Percentiles rank a stretch among this genome's conserved stretches.
Conservation (phyloP, 2,329 filamentous ascomycete genomes). For the Aspergillus ibericus region DNA sequence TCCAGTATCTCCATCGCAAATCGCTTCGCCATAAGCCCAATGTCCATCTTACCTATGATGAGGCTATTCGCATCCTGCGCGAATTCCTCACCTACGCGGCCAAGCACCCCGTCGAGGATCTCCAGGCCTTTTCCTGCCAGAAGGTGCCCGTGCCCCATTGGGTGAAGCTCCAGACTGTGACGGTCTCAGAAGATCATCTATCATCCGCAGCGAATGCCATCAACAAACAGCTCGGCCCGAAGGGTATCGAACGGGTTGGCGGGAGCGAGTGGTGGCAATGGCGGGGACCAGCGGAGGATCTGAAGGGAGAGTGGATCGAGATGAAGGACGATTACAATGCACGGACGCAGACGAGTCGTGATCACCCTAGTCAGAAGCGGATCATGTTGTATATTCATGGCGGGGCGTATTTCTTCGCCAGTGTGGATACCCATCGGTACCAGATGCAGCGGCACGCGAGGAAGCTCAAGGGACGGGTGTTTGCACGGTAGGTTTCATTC, state of each 20-base stretch:
- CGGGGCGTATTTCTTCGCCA: slow-evolving; percentile 93
- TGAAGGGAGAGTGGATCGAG: slow-evolving; percentile 93
- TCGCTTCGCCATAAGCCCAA: slow-evolving; percentile 76
- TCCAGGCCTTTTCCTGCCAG: slow-evolving; percentile 88
- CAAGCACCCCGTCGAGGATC: slow-evolving; percentile 85
- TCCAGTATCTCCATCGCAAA: slow-evolving; percentile 80
- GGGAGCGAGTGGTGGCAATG: slow-evolving; percentile 89
- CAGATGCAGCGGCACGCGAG: slow-evolving; percentile 94
- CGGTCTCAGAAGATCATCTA: slow-evolving; percentile 65
- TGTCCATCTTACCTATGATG: slow-evolving; percentile 88
- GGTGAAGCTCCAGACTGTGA: slow-evolving; percentile 73
- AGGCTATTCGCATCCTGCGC: slow-evolving; percentile 83
- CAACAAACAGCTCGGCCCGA: slow-evolving; percentile 71
- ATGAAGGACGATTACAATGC: slow-evolving; percentile 81
- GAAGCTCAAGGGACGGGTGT: slow-evolving; percentile 85
- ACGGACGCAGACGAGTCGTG: slow-evolving; percentile 56
- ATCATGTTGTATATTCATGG: slow-evolving; percentile 95
- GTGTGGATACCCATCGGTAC: slow-evolving; percentile 95
- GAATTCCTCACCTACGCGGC: slow-evolving; percentile 83
- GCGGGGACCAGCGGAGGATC: slow-evolving; percentile 63
- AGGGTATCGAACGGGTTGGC: slow-evolving; percentile 73
- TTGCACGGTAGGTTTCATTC: slow-evolving; percentile 60
- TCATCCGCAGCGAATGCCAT: slow-evolving; percentile 66
- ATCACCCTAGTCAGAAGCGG: slow-evolving; percentile 60
- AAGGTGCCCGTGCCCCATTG: slow-evolving; percentile 88